Conservation (phyloP, 2,329 filamentous ascomycete genomes). For the Aspergillus spinulosporus region DNA sequence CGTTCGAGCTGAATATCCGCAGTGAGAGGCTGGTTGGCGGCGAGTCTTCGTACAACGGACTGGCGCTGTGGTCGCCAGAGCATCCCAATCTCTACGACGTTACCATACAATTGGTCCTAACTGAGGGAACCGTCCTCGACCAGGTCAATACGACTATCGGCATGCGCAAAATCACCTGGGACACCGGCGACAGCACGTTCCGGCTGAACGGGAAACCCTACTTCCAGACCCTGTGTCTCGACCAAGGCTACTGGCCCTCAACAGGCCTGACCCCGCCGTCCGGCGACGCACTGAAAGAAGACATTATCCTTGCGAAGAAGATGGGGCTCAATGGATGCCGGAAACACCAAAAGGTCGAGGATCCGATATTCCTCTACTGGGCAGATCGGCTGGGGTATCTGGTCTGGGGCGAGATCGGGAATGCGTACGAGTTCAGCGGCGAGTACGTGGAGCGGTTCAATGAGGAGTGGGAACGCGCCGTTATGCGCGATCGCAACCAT, state of each 20-base stretch:
- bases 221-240: conserved; percentile 67
- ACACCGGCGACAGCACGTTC: conserved; percentile 58
- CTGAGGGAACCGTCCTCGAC: conserved; percentile 40
- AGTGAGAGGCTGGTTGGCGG: background rate
- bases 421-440: conserved; percentile 62
- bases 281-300: conserved; percentile 64
- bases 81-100: conserved; percentile 65
- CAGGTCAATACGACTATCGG: conserved; percentile 63
- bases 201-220: conserved; percentile 66
- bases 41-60: conserved; percentile 27
- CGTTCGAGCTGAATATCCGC: background rate
- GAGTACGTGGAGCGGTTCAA: conserved; percentile 63
- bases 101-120: conserved; percentile 53
- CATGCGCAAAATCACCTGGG: conserved; percentile 63
- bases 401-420: conserved; percentile 71
- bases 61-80: conserved; percentile 69
- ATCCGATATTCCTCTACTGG: conserved; percentile 66
- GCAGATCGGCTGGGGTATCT: conserved; percentile 66
- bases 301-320: conserved; percentile 62
- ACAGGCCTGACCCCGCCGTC: conserved; percentile 67
- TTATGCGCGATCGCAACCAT: conserved; percentile 66
- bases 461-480: conserved; percentile 64
- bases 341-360: conserved; percentile 68
- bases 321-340: conserved; percentile 70
- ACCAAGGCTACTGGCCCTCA: conserved; percentile 72